phyloP scores from a whole-genome alignment of 495 filamentous ascomycete species.

The Penicillium angulare region DNA sequence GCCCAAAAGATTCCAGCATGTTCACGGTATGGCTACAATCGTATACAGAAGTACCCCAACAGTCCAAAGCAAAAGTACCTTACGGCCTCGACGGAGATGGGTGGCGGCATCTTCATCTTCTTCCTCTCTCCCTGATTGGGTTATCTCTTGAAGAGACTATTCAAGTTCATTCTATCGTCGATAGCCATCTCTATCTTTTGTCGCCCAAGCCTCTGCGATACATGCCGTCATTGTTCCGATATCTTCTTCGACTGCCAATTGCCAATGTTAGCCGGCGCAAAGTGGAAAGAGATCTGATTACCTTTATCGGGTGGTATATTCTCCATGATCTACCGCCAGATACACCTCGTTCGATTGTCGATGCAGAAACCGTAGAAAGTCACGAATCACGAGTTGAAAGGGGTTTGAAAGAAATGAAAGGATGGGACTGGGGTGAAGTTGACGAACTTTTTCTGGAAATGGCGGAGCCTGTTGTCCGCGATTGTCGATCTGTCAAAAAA shows the following conservation, averaged over 20 bases:
- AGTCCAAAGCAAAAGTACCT: too few species aligned
- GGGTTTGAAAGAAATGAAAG: not conserved
- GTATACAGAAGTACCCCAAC: too few species aligned
- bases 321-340: not conserved
- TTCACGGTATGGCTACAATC: too few species aligned
- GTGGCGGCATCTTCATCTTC: not conserved
- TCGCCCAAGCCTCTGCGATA: slow-evolving; percentile 10
- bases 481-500: not conserved
- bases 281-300: not conserved
- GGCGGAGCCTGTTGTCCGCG: not conserved
- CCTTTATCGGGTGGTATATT: not conserved
- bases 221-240: slow-evolving; percentile 4
- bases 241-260: slow-evolving; percentile 4
- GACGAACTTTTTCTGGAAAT: not conserved
- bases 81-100: too few species aligned
- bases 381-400: not conserved
- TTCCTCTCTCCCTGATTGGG: slow-evolving; percentile 3
- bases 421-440: not conserved
- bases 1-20: too few species aligned
- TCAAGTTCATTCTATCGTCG: slow-evolving; percentile 8
- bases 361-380: not conserved
- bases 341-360: not conserved
- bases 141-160: slow-evolving; percentile 11
- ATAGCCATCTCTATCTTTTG: not conserved
- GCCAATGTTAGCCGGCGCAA: not conserved